Percentiles rank a stretch among this genome's conserved stretches.
Conservation (phyloP, 2,329 filamentous ascomycete genomes). For the Dryadomyces quercivorus region DNA sequence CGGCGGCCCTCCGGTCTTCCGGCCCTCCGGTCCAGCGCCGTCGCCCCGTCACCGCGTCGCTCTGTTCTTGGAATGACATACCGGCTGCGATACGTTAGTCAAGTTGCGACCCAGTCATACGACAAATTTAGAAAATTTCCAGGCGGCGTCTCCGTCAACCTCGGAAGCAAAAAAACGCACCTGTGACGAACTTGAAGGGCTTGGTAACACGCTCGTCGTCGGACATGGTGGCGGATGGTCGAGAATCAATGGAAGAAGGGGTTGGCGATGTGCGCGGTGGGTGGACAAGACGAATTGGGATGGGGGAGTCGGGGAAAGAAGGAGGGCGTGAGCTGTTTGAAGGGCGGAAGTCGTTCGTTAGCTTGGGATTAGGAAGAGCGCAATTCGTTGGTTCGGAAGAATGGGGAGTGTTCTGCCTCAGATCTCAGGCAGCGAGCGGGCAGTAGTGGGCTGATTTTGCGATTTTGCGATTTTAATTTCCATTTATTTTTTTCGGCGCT, state of each 20-base stretch:
- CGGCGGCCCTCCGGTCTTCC: too few species aligned
- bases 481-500: neutral
- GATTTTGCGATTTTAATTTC: slow-evolving; percentile 5
- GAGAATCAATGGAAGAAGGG: slow-evolving; percentile 18
- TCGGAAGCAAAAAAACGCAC: slow-evolving; percentile 7
- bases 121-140: slow-evolving; percentile 7
- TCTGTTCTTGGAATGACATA: slow-evolving; percentile 5
- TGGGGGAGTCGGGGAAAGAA: slow-evolving; percentile 2
- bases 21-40: too few species aligned
- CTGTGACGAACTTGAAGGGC: slow-evolving; percentile 99
- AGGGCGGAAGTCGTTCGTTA: slow-evolving; percentile 4
- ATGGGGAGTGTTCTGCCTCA: slow-evolving; percentile 10
- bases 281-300: neutral
- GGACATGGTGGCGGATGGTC: slow-evolving; percentile 60
- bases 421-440: neutral
- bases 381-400: slow-evolving; percentile 12
- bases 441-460: slow-evolving; percentile 4
- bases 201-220: slow-evolving; percentile 84
- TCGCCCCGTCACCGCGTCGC: neutral
- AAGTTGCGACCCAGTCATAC: slow-evolving; percentile 10
- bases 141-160: neutral
- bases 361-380: slow-evolving; percentile 12
- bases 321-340: slow-evolving; percentile 9
- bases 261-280: neutral
- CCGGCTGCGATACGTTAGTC: slow-evolving; percentile 10